Evolutionary conservation across 2,329 filamentous ascomycete species (phyloP).

Genomic region (Alternaria arbusti): DNA sequence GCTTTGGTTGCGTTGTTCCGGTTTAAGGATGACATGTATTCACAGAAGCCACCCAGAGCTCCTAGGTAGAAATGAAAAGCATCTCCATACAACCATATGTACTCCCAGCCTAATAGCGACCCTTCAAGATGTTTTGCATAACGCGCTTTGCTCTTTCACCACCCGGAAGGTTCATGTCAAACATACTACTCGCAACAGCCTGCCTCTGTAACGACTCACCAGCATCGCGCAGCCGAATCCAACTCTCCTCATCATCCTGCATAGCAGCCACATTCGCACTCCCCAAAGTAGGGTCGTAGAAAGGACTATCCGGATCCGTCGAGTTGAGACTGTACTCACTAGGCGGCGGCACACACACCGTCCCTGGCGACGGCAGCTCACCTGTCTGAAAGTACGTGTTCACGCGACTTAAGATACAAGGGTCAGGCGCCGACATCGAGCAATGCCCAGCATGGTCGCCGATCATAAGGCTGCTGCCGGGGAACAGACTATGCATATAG

Average conservation of each 20-base stretch:
- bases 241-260: background rate
- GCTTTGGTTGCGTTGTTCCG: background rate
- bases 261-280: background rate
- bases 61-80: background rate
- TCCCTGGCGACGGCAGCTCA: constrained; percentile 53
- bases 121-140: background rate
- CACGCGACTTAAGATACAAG: constrained; percentile 45
- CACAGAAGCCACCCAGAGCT: background rate
- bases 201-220: constrained; percentile 1
- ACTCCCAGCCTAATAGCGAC: background rate
- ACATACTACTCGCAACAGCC: constrained; percentile 7
- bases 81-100: background rate
- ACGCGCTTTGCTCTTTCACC: background rate
- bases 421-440: constrained; percentile 42
- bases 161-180: constrained; percentile 8
- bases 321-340: constrained; percentile 36
- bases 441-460: constrained; percentile 57
- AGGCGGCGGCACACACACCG: constrained; percentile 53
- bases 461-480: constrained; percentile 53
- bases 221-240: background rate
- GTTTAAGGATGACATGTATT: background rate
- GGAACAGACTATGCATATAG: constrained; percentile 51
- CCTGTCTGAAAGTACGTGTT: constrained; percentile 51
- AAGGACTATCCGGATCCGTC: constrained; percentile 49
- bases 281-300: constrained; percentile 26